Evolutionary conservation across 2,329 filamentous ascomycete genomes (phyloP).

Genomic region (Dactylellina leptospora): DNA sequence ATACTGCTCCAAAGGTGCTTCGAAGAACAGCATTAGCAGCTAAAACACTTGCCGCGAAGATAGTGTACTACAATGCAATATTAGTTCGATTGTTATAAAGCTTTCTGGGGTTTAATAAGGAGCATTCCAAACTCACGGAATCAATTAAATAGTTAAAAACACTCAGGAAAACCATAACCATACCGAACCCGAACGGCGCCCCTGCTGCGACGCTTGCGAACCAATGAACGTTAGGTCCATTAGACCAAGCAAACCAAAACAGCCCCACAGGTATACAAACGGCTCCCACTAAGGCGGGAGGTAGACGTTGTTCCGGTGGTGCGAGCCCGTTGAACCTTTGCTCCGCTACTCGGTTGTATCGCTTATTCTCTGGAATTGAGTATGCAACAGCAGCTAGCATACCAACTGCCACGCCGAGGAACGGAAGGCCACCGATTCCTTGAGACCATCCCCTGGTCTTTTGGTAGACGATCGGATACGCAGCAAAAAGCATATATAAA

Average conservation of each 20-base stretch:
- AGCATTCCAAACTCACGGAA: conserved; percentile 58
- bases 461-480: conserved; percentile 74
- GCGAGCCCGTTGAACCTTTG: conserved; percentile 66
- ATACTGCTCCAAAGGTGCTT: conserved; percentile 38
- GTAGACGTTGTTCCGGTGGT: conserved; percentile 73
- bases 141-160: conserved; percentile 75
- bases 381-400: conserved; percentile 70
- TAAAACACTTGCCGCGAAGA: conserved; percentile 76
- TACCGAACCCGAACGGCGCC: conserved; percentile 68
- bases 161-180: conserved; percentile 73
- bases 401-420: conserved; percentile 74
- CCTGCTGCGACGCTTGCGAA: conserved; percentile 64
- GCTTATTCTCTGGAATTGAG: conserved; percentile 67
- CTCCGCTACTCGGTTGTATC: conserved; percentile 64
- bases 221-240: conserved; percentile 68
- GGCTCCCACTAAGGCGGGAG: conserved; percentile 70
- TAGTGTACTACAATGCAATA: conserved; percentile 52
- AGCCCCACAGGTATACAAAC: conserved; percentile 71
- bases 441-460: conserved; percentile 68
- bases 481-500: conserved; percentile 69
- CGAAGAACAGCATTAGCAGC: conserved; percentile 71
- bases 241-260: conserved; percentile 76
- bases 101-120: not conserved
- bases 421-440: conserved; percentile 71
- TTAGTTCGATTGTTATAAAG: not conserved